Base-by-base conservation (phyloP, 495 filamentous ascomycete species). In the Bathelium albidoporum region DNA sequence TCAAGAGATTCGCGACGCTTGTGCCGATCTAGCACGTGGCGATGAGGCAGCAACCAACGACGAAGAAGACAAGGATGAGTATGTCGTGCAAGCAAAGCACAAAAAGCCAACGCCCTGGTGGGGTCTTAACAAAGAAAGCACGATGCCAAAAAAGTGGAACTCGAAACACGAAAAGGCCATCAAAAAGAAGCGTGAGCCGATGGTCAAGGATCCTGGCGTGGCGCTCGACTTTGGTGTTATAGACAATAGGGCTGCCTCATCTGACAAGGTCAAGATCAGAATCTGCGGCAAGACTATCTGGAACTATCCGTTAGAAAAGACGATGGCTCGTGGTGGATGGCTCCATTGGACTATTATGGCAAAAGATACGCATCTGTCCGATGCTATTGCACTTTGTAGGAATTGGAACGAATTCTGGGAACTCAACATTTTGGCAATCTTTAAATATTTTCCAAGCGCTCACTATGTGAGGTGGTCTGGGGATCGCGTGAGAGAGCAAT, bases 391-490 rank as follows among this genome's bases (percentile, higher is more conserved):
- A 20, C 74, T 83, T 10, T 83, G 81, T 64, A 77, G 79, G 44
- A 80, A 79, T 64, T 82, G 79, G 80, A 75, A 80, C 32, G 81
- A 83, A 64, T 80, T 82, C 67, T 78, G 75, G 53, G 75, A 82
- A 49, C 64, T 83, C 31, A 79, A 78, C 45, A 70, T 77, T 39
- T 73, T 82, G 9, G 71, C 78, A 3, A 53, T 74, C 18, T 81
- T 76, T 68, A 75, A 80, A 55, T 83, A 78, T 59, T 82, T 83
- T 58, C 79, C 78, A 0, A 77, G 75, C 0, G 72, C 75, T 4
- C 78, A 78, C 61, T 81, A 76, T 78, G 64, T 71, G 10, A 49
- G 9, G 9, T 49, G 43, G 18, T 66, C 72, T 26, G 74, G 75
- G 3, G 74, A 78, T 68, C 62, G 60, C n/a, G 24, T 70, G 10